Evolutionary conservation across 2,329 filamentous ascomycete genomes (phyloP), one percentile per base, ranked within the genome.

Genomic region (Colletotrichum chrysophilum): DNA sequence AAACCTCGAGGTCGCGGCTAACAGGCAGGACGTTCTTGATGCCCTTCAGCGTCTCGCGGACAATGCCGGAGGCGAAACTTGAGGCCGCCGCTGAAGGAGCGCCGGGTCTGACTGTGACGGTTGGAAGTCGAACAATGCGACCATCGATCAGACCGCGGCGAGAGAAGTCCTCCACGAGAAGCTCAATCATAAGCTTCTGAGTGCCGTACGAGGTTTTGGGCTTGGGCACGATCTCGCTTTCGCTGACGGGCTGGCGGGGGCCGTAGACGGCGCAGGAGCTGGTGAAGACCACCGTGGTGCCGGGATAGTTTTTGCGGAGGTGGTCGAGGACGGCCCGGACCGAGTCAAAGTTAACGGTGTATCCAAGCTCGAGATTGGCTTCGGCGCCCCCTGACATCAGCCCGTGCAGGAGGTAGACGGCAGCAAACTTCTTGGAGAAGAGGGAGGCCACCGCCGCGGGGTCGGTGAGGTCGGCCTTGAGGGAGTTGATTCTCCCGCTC

Each of bases 331-430:
- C 81, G 36, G 83, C 80, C 26, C 89, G 86, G 3, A 91, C 90
- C 4, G 89, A 89, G 77, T 92, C 90, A 61, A 92, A 85, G 79
- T 93, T 93, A 70, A 92, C 90, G 58, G 84, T 86, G 75, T 91
- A 86, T 1, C 91, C 74, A 83, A 87, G 78, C 84, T 90, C 81
- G 85, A 91, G 84, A 68, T 93, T 89, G 16, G 89, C 89, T 83
- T 93, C 91, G 14, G 90, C 88, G 8, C 90, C 91, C 26, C 88
- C 88, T 0, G 90, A 92, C 91, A 93, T 93, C 83, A 93, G 91
- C 55, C 91, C 91, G 79, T 93, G 91, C 74, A 93, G 88, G 65
- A 92, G 87, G 80, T 91, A 93, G 52, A 90, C 87, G 16, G 87
- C 86, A 36, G 88, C 82, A 10, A 89, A 84, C 21, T 55, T 62